These are phyloP conservation scores for Pestalotiopsis sp. DNA, from an alignment of 2,329 filamentous ascomycete species.

Conservation along the genomic window DNA sequence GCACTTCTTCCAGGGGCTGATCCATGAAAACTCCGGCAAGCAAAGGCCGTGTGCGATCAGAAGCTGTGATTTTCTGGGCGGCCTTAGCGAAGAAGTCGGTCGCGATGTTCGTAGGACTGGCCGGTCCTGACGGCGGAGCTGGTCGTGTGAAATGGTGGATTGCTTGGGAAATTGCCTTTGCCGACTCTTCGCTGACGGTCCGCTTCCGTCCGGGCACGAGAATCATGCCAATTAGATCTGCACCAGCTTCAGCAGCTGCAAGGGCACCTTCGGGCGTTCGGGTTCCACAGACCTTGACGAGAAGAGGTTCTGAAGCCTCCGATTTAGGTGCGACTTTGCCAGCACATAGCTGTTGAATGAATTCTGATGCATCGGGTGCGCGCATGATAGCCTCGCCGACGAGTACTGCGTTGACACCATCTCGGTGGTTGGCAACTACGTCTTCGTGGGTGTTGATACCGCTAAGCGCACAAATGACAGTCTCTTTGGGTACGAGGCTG, in stretches of 20 bases:
- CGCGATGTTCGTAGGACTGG: conserved; percentile 35
- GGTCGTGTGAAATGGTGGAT: conserved; percentile 62
- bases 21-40: conserved; percentile 95
- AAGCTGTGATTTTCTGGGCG: conserved; percentile 45
- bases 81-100: conserved; percentile 74
- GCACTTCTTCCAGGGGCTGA: conserved; percentile 80
- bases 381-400: conserved; percentile 97
- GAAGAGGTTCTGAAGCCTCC: conserved; percentile 48
- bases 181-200: conserved; percentile 77
- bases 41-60: conserved; percentile 60
- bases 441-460: conserved; percentile 90
- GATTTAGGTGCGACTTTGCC: conserved; percentile 43
- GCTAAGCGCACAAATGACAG: conserved; percentile 90
- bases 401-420: conserved; percentile 89
- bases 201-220: conserved; percentile 81
- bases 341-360: conserved; percentile 83
- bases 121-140: conserved; percentile 27
- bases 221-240: conserved; percentile 92
- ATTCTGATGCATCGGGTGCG: conserved; percentile 77
- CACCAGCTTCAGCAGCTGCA: conserved; percentile 81
- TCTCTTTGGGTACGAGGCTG: conserved; percentile 81
- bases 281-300: conserved; percentile 96
- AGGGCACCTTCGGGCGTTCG: conserved; percentile 79
- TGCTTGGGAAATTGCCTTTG: conserved; percentile 76
- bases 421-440: conserved; percentile 82